Conservation (phyloP, 768 basidiomycete species). For the Phaffia australis region DNA sequence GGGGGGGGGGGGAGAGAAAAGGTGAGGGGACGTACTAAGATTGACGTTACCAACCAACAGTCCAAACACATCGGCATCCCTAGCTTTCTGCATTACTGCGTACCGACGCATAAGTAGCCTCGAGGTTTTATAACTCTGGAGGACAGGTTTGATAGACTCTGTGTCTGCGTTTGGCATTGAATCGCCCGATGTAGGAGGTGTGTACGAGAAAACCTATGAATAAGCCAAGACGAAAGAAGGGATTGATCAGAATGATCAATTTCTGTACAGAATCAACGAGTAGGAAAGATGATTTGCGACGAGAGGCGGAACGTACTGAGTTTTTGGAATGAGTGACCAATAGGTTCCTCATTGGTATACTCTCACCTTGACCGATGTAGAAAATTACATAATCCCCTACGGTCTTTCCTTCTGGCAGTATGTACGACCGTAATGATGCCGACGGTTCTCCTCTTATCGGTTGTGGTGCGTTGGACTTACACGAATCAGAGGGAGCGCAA, state of each 20-base stretch:
- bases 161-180: neutral
- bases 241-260: neutral
- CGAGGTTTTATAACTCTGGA: slow-evolving; percentile 63
- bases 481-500: neutral
- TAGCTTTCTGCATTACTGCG: slow-evolving; percentile 69
- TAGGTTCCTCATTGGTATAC: slow-evolving; percentile 67
- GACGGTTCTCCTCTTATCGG: slow-evolving; percentile 3
- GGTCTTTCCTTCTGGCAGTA: slow-evolving; percentile 31
- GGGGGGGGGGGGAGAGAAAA: no score
- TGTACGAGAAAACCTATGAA: slow-evolving; percentile 64
- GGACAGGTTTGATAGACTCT: slow-evolving; percentile 5
- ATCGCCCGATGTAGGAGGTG: slow-evolving; percentile 47
- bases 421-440: slow-evolving; percentile 33
- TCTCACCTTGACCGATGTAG: slow-evolving; percentile 63
- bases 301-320: slow-evolving; percentile 42
- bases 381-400: slow-evolving; percentile 42
- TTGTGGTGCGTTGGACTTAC: neutral
- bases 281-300: neutral
- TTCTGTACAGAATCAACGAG: neutral
- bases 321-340: slow-evolving; percentile 66
- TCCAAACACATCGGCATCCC: slow-evolving; percentile 86
- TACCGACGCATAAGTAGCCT: slow-evolving; percentile 82
- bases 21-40: slow-evolving; percentile 49
- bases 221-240: neutral
- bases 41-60: slow-evolving; percentile 91